Evolutionary conservation across 2,329 filamentous ascomycete genomes (phyloP).

Genomic region (Rutstroemia sp.): DNA sequence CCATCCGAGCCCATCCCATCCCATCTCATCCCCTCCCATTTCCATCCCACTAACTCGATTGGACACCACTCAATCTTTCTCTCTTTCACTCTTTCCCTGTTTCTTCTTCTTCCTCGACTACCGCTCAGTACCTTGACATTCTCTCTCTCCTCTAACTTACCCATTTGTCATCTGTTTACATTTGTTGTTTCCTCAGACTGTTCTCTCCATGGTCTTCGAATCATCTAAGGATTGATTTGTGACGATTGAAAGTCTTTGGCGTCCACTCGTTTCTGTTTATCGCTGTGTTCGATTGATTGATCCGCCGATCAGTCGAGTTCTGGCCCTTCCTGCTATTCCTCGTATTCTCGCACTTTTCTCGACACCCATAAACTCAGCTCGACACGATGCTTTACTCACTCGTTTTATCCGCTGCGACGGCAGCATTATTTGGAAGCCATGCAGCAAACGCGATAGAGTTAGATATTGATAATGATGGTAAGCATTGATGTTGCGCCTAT

Average conservation of each 20-base stretch:
- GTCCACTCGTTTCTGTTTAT: conserved; percentile 14
- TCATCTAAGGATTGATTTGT: not conserved
- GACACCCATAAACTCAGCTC: not conserved
- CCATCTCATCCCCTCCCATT: too few relatives aligned
- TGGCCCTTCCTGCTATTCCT: not conserved
- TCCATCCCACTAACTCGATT: not conserved
- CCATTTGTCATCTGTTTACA: not conserved
- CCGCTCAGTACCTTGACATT: not conserved
- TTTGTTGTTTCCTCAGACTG: not conserved
- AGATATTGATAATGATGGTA: conserved; percentile 24
- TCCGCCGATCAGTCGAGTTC: not conserved
- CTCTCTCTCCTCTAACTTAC: not conserved
- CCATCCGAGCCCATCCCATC: too few relatives aligned
- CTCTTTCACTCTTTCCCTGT: not conserved
- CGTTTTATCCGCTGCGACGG: conserved; percentile 19
- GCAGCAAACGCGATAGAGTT: conserved; percentile 30
- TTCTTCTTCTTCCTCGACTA: too few relatives aligned
- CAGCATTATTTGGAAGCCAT: conserved; percentile 18
- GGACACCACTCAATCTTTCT: not conserved
- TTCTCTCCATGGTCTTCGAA: not conserved
- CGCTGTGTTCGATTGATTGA: not conserved
- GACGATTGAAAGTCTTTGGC: conserved; percentile 9
- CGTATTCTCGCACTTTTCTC: not conserved
- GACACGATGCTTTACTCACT: conserved; percentile 19
- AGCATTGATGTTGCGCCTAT: not conserved